phyloP scores from a whole-genome alignment of 2,329 filamentous ascomycete species.

The Paramyrothecium roridum region DNA sequence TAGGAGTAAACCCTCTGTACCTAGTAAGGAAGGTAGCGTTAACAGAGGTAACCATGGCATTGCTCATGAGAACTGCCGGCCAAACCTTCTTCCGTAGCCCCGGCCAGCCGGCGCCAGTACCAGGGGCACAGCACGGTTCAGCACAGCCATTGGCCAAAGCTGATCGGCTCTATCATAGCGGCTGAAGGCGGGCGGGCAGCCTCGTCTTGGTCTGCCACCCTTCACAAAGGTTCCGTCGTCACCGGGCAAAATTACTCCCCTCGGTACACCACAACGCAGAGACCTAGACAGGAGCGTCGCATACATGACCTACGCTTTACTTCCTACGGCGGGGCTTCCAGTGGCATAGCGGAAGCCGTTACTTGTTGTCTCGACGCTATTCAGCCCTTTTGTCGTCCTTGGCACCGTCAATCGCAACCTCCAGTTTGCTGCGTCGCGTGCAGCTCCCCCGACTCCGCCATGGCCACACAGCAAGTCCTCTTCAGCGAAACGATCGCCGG shows the following conservation, averaged over 20 bases:
- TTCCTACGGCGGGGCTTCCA: not conserved
- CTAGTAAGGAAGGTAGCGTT: too few relatives aligned
- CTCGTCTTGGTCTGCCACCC: not conserved
- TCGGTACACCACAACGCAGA: not conserved
- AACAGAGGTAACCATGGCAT: too few relatives aligned
- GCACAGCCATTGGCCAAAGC: not conserved
- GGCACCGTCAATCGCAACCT: not conserved
- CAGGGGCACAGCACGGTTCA: not conserved
- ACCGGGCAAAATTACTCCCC: not conserved
- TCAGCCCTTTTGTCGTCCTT: not conserved
- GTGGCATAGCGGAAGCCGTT: not conserved
- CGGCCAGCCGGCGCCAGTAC: not conserved
- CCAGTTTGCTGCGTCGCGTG: not conserved
- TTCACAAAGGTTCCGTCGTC: not conserved
- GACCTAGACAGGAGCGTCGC: not conserved
- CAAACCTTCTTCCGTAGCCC: too few relatives aligned
- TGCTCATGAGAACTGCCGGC: too few relatives aligned
- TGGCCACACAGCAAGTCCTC: slow-evolving; percentile 55
- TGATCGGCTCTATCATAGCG: not conserved
- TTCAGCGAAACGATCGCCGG: slow-evolving; percentile 65
- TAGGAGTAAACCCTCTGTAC: too few relatives aligned
- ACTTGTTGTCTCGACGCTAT: not conserved
- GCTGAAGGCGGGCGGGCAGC: not conserved
- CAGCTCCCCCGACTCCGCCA: slow-evolving; percentile 16
- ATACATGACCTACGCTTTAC: not conserved